Percentiles rank a stretch among this genome's conserved stretches.
Evolutionary conservation across 495 filamentous ascomycete genomes (phyloP).

Genomic region (Lepraria neglecta): DNA sequence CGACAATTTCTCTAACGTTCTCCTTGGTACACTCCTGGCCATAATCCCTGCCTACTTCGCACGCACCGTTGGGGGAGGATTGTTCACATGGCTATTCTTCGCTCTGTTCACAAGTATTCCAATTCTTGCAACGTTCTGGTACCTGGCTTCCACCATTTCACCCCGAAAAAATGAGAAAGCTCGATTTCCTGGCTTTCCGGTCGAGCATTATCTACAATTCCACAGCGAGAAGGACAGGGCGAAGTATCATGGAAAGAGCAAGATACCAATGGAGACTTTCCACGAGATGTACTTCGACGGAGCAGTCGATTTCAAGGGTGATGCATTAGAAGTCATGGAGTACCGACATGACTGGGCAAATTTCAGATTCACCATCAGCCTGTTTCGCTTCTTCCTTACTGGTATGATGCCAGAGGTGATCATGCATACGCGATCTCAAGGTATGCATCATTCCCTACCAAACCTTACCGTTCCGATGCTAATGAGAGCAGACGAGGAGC

Average conservation of each 20-base stretch:
- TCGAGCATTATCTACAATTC: slow-evolving; percentile 61
- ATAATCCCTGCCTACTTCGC: slow-evolving; percentile 48
- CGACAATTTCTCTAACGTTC: slow-evolving; percentile 51
- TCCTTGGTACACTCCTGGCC: slow-evolving; percentile 46
- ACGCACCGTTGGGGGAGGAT: slow-evolving; percentile 48
- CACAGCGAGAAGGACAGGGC: slow-evolving; percentile 49
- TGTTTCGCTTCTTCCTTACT: slow-evolving; percentile 62
- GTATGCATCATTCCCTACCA: slow-evolving; percentile 33
- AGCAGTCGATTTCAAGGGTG: slow-evolving; percentile 59
- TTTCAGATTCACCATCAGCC: slow-evolving; percentile 59
- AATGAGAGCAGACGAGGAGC: slow-evolving; percentile 57
- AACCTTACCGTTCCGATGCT: not conserved
- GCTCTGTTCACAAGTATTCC: slow-evolving; percentile 50
- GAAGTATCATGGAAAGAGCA: slow-evolving; percentile 55
- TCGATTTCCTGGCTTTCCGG: slow-evolving; percentile 51
- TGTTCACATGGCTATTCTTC: slow-evolving; percentile 53
- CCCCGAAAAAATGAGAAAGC: slow-evolving; percentile 60
- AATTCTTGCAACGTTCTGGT: slow-evolving; percentile 54
- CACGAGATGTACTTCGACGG: slow-evolving; percentile 62
- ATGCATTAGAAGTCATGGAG: slow-evolving; percentile 54
- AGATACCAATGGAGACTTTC: slow-evolving; percentile 61
- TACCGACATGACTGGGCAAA: slow-evolving; percentile 64
- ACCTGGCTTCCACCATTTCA: slow-evolving; percentile 49
- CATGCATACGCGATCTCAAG: slow-evolving; percentile 63
- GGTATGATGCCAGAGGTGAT: slow-evolving; percentile 64